Evolutionary conservation across 805 yeast genomes (phyloP).

Genomic region (Kodamaea leandrae): DNA sequence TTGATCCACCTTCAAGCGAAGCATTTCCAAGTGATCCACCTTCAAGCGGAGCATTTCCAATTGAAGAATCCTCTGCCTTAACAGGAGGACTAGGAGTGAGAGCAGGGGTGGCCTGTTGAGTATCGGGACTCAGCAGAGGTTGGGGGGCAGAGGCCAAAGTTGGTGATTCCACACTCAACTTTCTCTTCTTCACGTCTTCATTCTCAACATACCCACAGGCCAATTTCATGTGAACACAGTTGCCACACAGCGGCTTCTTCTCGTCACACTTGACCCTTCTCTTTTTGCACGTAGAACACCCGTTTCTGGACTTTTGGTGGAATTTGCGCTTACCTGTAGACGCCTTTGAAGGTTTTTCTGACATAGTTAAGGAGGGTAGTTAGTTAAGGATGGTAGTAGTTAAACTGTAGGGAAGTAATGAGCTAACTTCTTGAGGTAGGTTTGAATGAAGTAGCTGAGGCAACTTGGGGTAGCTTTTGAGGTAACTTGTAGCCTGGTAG

Average conservation of each 20-base stretch:
- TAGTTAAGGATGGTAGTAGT: background rate
- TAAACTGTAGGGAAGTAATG: background rate
- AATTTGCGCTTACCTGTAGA: conserved; percentile 77
- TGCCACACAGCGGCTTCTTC: conserved; percentile 69
- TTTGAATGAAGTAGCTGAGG: too few species aligned
- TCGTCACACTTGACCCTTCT: conserved; percentile 95
- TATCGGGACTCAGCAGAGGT: conserved; percentile 10
- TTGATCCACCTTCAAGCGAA: too few species aligned
- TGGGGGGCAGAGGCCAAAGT: background rate
- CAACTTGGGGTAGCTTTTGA: background rate
- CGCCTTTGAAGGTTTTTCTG: conserved; percentile 9
- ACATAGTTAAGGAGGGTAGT: background rate
- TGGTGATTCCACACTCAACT: conserved; percentile 8
- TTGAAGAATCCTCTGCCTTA: too few species aligned
- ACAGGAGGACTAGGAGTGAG: conserved; percentile 18
- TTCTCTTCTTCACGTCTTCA: conserved; percentile 6
- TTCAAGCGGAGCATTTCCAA: too few species aligned
- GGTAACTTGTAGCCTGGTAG: background rate
- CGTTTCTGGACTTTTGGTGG: conserved; percentile 84
- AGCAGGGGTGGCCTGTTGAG: conserved; percentile 25
- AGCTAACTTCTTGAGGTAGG: background rate
- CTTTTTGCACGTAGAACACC: conserved; percentile 85
- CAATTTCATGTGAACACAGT: conserved; percentile 76
- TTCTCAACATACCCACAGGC: conserved; percentile 58
- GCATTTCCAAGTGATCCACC: too few species aligned